Conservation (phyloP, 305 asterid species). For the Ruellia speciosa region DNA sequence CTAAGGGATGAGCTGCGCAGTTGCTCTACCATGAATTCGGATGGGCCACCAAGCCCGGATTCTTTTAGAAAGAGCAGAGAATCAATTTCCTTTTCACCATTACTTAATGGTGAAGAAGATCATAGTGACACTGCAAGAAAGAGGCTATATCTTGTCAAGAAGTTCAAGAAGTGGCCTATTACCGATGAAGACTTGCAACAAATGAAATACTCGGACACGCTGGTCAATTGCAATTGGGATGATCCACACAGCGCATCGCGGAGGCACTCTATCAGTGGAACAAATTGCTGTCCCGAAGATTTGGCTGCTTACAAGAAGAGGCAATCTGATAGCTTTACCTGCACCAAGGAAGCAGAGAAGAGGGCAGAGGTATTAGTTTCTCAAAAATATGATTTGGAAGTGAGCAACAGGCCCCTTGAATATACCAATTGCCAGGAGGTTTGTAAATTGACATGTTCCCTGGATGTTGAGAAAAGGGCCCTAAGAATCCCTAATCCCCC, state of each 20-base stretch:
- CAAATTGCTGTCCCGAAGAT: slow-evolving; percentile 48
- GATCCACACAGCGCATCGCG: slow-evolving; percentile 37
- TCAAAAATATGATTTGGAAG: slow-evolving; percentile 38
- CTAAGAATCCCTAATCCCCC: slow-evolving; percentile 80
- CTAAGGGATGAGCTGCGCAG: slow-evolving; percentile 60
- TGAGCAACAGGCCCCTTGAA: slow-evolving; percentile 28
- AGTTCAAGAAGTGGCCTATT: slow-evolving; percentile 76
- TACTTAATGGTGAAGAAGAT: slow-evolving; percentile 39
- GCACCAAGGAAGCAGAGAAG: slow-evolving; percentile 60
- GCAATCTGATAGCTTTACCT: slow-evolving; percentile 68
- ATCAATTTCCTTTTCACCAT: slow-evolving; percentile 52
- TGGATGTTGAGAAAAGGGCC: slow-evolving; percentile 64
- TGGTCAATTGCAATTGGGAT: slow-evolving; percentile 26
- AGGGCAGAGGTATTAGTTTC: slow-evolving; percentile 38
- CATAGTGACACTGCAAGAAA: slow-evolving; percentile 37
- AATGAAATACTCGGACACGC: slow-evolving; percentile 30
- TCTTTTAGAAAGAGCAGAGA: slow-evolving; percentile 43
- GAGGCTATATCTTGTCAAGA: slow-evolving; percentile 54
- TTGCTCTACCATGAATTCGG: slow-evolving; percentile 31
- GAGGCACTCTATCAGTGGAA: slow-evolving; percentile 80
- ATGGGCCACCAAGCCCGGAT: slow-evolving; percentile 23
- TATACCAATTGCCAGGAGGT: slow-evolving; percentile 33
- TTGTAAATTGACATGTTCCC: slow-evolving; percentile 40
- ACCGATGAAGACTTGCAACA: slow-evolving; percentile 61
- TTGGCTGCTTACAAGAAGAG: slow-evolving; percentile 44